phyloP scores from a whole-genome alignment of 306 rosid genomes.

The Elaeagnus macrophylla region DNA sequence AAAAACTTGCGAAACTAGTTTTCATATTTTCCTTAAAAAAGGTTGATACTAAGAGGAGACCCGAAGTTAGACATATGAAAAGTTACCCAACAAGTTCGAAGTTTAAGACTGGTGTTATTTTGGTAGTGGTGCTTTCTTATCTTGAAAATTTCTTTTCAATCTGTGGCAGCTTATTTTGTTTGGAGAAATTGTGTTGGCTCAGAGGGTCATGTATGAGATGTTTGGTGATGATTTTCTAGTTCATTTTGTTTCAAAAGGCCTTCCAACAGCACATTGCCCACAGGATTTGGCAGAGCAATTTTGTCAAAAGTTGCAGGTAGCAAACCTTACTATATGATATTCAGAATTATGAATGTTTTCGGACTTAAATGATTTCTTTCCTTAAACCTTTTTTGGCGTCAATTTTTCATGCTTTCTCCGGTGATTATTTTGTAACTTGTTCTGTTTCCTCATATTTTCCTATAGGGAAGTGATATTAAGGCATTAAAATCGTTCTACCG shows the following conservation, averaged over 20 bases:
- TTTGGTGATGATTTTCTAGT: slow-evolving; percentile 74
- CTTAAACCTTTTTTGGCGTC: neutral
- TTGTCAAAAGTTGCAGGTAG: slow-evolving; percentile 82
- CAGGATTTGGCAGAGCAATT: slow-evolving; percentile 76
- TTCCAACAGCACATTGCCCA: slow-evolving; percentile 71
- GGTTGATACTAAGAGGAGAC: too few species aligned
- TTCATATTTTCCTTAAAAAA: too few species aligned
- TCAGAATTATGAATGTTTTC: slow-evolving; percentile 5
- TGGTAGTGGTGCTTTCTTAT: slow-evolving; percentile 7
- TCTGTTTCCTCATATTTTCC: neutral
- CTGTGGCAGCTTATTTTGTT: slow-evolving; percentile 66
- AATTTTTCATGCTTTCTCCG: neutral
- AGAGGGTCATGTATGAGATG: slow-evolving; percentile 90
- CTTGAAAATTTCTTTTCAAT: slow-evolving; percentile 1
- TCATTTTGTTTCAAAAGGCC: slow-evolving; percentile 41
- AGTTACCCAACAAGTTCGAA: too few species aligned
- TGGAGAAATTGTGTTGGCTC: slow-evolving; percentile 94
- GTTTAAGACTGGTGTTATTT: slow-evolving; percentile 9
- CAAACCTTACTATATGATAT: slow-evolving; percentile 8
- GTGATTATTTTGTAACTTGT: neutral
- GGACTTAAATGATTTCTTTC: neutral
- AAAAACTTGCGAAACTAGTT: too few species aligned
- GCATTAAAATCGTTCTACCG: slow-evolving; percentile 70
- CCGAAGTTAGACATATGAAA: too few species aligned
- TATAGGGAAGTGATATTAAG: slow-evolving; percentile 78